Base-by-base conservation (phyloP, 768 basidiomycete genomes). In the Exidia glandulosa region DNA sequence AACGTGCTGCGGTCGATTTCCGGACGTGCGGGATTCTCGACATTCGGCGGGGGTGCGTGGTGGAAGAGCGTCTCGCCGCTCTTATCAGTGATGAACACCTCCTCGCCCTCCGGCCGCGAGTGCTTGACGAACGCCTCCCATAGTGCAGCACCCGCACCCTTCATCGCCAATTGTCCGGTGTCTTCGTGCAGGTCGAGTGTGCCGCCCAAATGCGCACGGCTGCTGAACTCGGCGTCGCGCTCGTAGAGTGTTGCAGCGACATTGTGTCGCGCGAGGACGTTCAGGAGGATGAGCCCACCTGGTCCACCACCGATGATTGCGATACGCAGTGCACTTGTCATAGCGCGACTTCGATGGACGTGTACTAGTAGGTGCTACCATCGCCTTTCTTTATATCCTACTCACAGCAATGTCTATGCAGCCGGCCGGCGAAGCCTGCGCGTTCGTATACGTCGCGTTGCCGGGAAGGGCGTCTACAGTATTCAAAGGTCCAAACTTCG, bases 171-270 rank as follows among this genome's bases (percentile, higher is more conserved):
- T 34, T 67, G 62, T 16, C 70, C 70, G 19, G 65, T 66, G 27
- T 66, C 65, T 1, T 62, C 59, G 58, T 71, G 70, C 32, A 71
- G 60, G 61, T 71, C 70, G n/a, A 71, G 65, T n/a, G 64, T 56
- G n/a, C 70, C 70, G 33, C 66, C 67, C 33, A 67, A 67, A 12
- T 55, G 57, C 41, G 66, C 61, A 37, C 58, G 32, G 27, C 47
- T 29, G 10, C 59, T 54, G 12, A 6, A 14, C 25, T 58, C 60
- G 37, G 54, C 31, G 37, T 69, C 68, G 3, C 64, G 62, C 60
- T 71, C 70, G 54, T 66, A 68, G 37, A 71, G 45, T 23, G 63
- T 62, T 2, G 55, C 56, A 1, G 63, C 61, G 56, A 68, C 61
- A 25, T 57, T 14, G 50, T 66, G 60, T 32, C 58, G 59, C 48